These are phyloP conservation scores for Starmerella bombi DNA, from an alignment of 805 yeast genomes.

Conservation along the genomic window DNA sequence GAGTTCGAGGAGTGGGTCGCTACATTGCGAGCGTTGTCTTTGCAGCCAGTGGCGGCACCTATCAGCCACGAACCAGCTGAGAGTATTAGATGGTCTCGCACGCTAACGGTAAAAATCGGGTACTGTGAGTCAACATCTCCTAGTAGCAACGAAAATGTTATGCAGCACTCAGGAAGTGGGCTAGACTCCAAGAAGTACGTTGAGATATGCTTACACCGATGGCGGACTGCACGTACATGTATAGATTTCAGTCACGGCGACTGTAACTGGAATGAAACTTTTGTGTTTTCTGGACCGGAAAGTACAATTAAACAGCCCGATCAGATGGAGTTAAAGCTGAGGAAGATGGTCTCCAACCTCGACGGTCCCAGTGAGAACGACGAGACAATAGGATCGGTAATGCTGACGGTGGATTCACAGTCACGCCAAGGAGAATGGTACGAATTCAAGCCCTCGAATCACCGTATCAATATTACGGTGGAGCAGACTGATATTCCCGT, in stretches of 20 bases:
- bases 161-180: too few relatives aligned
- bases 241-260: conserved; percentile 35
- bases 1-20: conserved; percentile 28
- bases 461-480: conserved; percentile 2
- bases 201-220: conserved; percentile 59
- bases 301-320: conserved; percentile 32
- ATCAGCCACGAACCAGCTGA: conserved; percentile 8
- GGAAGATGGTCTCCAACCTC: neutral
- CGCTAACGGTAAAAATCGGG: conserved; percentile 7
- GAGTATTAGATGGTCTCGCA: conserved; percentile 13
- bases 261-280: conserved; percentile 79
- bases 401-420: neutral
- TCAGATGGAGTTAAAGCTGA: conserved; percentile 14
- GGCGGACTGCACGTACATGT: conserved; percentile 69
- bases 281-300: conserved; percentile 42
- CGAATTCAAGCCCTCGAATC: neutral
- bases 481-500: conserved; percentile 8
- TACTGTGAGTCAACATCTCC: neutral
- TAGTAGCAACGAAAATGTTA: neutral
- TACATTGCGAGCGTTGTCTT: conserved; percentile 21
- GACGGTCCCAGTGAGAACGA: conserved; percentile 5
- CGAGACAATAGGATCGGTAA: conserved; percentile 7
- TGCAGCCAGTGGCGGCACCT: conserved; percentile 22
- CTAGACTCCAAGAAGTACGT: conserved; percentile 38
- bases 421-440: neutral